Evolutionary conservation across 176 grass and related monocot genomes (phyloP).

Genomic region (Echinochloa phyllopogon): DNA sequence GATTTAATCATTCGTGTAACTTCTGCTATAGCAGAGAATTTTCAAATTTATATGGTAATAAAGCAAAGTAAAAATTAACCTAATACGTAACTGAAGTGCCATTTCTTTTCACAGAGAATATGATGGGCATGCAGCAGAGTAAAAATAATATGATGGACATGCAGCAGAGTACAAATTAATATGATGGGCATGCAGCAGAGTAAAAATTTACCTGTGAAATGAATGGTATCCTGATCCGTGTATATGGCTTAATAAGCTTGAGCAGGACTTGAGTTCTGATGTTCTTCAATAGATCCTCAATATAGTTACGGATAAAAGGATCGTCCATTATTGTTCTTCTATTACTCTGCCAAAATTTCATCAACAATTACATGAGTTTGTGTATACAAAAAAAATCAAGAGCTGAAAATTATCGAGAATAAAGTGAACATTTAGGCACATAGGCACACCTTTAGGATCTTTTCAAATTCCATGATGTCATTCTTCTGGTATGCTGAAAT

Average conservation of each 20-base stretch:
- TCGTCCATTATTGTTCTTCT: constrained; percentile 99
- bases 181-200: constrained; percentile 9
- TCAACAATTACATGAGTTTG: constrained; percentile 24
- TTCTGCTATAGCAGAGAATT: not conserved
- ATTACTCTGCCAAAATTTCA: constrained; percentile 67
- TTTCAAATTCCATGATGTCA: constrained; percentile 98
- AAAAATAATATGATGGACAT: constrained; percentile 24
- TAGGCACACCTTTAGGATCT: constrained; percentile 83
- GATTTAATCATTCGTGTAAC: not conserved
- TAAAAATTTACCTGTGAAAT: constrained; percentile 81
- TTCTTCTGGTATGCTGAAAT: constrained; percentile 98
- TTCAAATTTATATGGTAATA: not conserved
- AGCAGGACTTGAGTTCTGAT: constrained; percentile 99
- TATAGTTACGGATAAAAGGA: constrained; percentile 98
- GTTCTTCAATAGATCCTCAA: constrained; percentile 98
- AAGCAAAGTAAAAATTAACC: not conserved
- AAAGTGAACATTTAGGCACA: constrained; percentile 24
- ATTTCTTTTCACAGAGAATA: constrained; percentile 13
- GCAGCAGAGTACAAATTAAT: constrained; percentile 26
- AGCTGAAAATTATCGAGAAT: constrained; percentile 29
- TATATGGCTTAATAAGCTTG: constrained; percentile 99
- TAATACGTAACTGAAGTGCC: not conserved
- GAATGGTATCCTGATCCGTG: constrained; percentile 96
- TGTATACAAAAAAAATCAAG: constrained; percentile 18
- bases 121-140: constrained; percentile 3